phyloP scores from a whole-genome alignment of 257 asterid genomes.

The Solanum boliviense region DNA sequence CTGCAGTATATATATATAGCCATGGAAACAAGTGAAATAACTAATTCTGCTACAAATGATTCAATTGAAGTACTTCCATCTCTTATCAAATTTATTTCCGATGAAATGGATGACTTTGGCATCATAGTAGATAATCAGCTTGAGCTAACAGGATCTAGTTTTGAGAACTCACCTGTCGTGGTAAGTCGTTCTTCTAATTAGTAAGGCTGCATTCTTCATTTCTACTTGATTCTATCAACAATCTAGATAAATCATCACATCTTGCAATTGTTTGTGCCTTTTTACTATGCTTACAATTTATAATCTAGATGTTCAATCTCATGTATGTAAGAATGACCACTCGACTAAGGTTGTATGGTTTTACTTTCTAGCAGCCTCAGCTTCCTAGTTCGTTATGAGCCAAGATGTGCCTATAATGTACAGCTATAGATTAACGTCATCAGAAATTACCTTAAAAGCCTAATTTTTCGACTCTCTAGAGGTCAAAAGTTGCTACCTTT shows the following conservation, averaged over 20 bases:
- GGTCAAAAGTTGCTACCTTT: not conserved
- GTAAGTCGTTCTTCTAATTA: conserved; percentile 3
- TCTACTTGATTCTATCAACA: not conserved
- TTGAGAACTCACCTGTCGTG: conserved; percentile 3
- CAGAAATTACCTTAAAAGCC: not conserved
- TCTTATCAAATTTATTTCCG: conserved; percentile 31
- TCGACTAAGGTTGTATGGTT: not conserved
- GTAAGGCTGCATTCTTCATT: not conserved
- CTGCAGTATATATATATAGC: not conserved
- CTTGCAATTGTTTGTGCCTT: not conserved
- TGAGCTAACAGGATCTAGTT: not conserved
- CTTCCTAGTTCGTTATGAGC: not conserved
- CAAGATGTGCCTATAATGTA: not conserved
- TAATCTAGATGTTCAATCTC: not conserved
- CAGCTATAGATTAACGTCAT: not conserved
- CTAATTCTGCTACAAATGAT: not conserved
- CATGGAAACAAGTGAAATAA: conserved; percentile 20
- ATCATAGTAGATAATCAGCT: not conserved
- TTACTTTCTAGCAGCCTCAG: not conserved
- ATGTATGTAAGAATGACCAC: not conserved
- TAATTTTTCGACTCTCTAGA: not conserved
- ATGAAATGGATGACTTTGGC: conserved; percentile 49
- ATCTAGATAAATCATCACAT: not conserved
- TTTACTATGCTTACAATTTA: not conserved
- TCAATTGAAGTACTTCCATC: conserved; percentile 27